These are phyloP conservation scores for Cytospora paraplurivora DNA, from an alignment of 2,329 filamentous ascomycete species.

Conservation along the genomic window DNA sequence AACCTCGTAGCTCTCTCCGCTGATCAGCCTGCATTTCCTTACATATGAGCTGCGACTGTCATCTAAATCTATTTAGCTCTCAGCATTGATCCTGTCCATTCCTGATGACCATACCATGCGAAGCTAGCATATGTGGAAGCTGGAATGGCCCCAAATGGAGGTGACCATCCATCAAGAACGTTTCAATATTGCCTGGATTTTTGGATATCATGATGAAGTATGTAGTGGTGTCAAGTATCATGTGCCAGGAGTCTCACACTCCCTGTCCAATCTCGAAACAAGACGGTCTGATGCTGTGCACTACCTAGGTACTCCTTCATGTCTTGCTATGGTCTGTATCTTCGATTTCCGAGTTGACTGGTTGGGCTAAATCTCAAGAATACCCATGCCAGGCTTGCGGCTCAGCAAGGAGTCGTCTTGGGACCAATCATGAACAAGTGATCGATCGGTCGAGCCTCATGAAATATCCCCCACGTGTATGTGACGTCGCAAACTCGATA, in stretches of 20 bases:
- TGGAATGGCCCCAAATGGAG: too few relatives aligned
- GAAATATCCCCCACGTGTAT: not conserved
- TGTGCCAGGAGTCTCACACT: not conserved
- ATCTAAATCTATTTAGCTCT: not conserved
- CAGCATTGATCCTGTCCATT: not conserved
- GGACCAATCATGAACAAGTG: not conserved
- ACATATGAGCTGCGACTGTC: not conserved
- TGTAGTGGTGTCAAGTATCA: not conserved
- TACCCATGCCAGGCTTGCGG: not conserved
- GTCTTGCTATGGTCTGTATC: conserved; percentile 3
- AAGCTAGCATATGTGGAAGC: too few relatives aligned
- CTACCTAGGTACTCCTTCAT: conserved; percentile 22
- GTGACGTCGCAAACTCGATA: not conserved
- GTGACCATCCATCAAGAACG: too few relatives aligned
- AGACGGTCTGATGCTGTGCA: conserved; percentile 19
- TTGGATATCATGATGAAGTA: too few relatives aligned
- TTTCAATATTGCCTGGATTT: too few relatives aligned
- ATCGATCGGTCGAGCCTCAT: too few relatives aligned
- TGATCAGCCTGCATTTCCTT: not conserved
- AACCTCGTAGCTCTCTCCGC: not conserved
- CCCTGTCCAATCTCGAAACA: conserved; percentile 16
- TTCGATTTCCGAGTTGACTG: not conserved
- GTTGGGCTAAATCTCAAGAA: not conserved
- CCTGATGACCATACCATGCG: too few relatives aligned
- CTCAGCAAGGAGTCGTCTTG: not conserved